Base-by-base conservation (phyloP, 2,329 filamentous ascomycete species). In the Meredithiella fracta region DNA sequence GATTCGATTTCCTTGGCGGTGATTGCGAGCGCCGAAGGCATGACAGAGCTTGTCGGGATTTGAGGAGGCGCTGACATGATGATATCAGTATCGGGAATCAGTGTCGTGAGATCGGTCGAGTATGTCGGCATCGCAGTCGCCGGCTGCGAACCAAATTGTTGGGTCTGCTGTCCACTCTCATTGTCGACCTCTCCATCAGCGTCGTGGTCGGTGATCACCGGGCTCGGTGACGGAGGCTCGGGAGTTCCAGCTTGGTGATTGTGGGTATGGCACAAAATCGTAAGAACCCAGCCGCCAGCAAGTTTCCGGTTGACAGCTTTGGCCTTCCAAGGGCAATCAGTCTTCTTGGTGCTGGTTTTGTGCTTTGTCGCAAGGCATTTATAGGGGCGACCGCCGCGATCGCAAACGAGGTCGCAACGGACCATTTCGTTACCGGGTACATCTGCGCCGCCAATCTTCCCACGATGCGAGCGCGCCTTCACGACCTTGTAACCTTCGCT, bases 401-500 rank as follows among this genome's bases (percentile, higher is more conserved):
- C 68, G 62, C 70, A 72, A n/a, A 72, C 70, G 1, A 72, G 67
- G 62, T 72, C 70, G 58, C 67, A 70, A 57, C 70, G 68, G 34
- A 72, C 67, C 54, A 72, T 70, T 47, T 70, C 68, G 61, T 70
- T 71, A n/a, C 65, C 65, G 51, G 68, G 68, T 54, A 68, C 64
- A 61, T 69, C 67, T 37, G 68, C 66, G 47, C 68, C 70, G 49
- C 68, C 68, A 58, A 70, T 65, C 53, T 69, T 67, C 58, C 67
- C 66, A 58, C 70, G 68, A 61, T 72, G 69, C 25, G 69, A 71
- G 58, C 70, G 65, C 29, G 68, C 65, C 62, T 72, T 72, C 64
- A 72, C 70, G 55, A 72, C 68, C 60, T 71, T 72, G 67, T 71
- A 72, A 58, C 70, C 70, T 57, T 72, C 67, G 61, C 70, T 70